A percentile compares a stretch with the other conserved stretches of the same genome.
Conservation (phyloP, 176 grass and related monocot genomes). For the Aegilops sharonensis region DNA sequence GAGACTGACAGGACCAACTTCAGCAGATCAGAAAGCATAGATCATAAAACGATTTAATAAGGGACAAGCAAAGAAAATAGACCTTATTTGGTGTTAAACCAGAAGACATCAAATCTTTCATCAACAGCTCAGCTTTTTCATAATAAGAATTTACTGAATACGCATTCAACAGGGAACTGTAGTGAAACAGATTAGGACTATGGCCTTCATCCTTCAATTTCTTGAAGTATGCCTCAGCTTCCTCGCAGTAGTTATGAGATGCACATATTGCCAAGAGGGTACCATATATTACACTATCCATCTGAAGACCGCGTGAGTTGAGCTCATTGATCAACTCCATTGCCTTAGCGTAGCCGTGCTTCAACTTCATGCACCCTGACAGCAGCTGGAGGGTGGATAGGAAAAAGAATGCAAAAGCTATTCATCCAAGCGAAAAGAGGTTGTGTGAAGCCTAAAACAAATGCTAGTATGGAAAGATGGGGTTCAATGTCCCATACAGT, state of each 20-base stretch:
- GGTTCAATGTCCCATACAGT: conserved; percentile 55
- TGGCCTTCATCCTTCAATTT: conserved; percentile 90
- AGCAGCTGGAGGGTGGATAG: conserved; percentile 55
- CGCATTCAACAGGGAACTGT: conserved; percentile 87
- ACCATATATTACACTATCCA: conserved; percentile 93
- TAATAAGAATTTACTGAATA: conserved; percentile 76
- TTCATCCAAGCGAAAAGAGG: not conserved
- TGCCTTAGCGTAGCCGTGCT: conserved; percentile 72
- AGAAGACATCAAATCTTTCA: conserved; percentile 73
- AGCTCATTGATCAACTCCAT: conserved; percentile 69
- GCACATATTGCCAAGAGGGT: conserved; percentile 83
- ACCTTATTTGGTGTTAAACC: conserved; percentile 91
- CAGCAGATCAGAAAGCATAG: conserved; percentile 15
- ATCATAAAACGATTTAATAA: conserved; percentile 17
- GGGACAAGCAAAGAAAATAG: conserved; percentile 32
- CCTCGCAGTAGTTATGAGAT: conserved; percentile 68
- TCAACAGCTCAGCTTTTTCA: conserved; percentile 71
- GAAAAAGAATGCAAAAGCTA: conserved; percentile 22
- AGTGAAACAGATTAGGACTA: conserved; percentile 88
- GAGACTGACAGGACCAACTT: not conserved
- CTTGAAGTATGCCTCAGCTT: conserved; percentile 84
- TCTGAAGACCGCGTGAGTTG: conserved; percentile 54
- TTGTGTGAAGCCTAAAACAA: not conserved
- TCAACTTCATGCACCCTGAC: conserved; percentile 78
- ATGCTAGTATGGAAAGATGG: not conserved